Evolutionary conservation across 176 grass and related monocot genomes (phyloP).

Genomic region (Chloris gayana): DNA sequence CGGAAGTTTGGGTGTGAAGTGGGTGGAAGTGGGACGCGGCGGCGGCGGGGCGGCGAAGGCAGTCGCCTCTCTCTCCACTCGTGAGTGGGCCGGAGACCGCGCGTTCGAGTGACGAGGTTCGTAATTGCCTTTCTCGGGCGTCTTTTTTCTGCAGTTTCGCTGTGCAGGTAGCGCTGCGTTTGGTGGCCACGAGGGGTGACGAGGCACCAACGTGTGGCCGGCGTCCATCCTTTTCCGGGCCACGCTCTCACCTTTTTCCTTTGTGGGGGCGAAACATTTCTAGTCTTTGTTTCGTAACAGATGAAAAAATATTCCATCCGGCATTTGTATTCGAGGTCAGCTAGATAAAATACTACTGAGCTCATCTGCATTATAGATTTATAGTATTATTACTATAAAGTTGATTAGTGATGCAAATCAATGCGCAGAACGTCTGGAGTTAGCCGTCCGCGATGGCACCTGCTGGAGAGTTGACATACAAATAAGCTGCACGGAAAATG

Average conservation of each 20-base stretch:
- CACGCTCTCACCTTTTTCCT: background rate
- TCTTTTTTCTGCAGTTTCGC: background rate
- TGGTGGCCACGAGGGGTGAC: conserved; percentile 31
- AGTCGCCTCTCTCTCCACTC: background rate
- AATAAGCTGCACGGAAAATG: too few relatives aligned
- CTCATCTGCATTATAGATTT: too few relatives aligned
- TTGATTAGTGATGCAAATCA: too few relatives aligned
- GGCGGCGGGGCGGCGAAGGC: conserved; percentile 7
- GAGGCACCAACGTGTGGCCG: conserved; percentile 12
- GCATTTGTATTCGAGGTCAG: too few relatives aligned
- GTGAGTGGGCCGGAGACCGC: background rate
- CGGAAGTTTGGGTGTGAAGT: conserved; percentile 7
- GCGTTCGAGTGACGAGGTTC: background rate
- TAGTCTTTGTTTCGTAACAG: background rate
- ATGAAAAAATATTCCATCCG: too few relatives aligned
- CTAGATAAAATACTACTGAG: too few relatives aligned
- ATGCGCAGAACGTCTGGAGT: too few relatives aligned
- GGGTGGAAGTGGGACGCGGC: background rate
- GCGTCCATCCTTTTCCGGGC: background rate
- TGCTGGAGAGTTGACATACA: too few relatives aligned
- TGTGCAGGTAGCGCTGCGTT: background rate
- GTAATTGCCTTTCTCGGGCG: background rate
- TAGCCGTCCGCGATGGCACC: too few relatives aligned
- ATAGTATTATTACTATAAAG: too few relatives aligned
- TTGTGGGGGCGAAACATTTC: background rate